phyloP scores from a whole-genome alignment of 2,329 filamentous ascomycete species.

The Graphium sp. region DNA sequence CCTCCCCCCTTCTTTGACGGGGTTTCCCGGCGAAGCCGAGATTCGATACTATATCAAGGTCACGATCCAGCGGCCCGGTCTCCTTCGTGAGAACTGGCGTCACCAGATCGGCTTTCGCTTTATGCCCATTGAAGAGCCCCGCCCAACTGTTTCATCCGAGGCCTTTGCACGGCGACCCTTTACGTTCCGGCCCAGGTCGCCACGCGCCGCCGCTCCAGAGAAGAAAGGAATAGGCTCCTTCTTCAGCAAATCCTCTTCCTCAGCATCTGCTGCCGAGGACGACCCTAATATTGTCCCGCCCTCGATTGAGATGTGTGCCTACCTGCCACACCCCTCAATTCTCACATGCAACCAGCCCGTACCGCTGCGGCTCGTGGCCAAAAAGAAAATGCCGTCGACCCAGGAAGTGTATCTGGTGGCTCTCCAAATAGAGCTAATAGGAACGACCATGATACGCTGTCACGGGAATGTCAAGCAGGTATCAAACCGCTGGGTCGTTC shows the following conservation, averaged over 20 bases:
- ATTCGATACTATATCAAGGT: conserved; percentile 91
- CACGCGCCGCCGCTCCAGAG: conserved; percentile 11
- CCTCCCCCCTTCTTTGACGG: conserved; percentile 75
- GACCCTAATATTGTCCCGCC: conserved; percentile 24
- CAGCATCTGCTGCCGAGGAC: conserved; percentile 8
- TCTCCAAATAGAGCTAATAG: conserved; percentile 68
- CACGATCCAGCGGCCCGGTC: conserved; percentile 75
- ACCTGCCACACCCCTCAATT: conserved; percentile 74
- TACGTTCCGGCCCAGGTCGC: conserved; percentile 28
- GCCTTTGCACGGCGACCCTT: conserved; percentile 66
- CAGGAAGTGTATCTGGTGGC: conserved; percentile 62
- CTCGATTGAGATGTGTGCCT: conserved; percentile 58
- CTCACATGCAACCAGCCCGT: conserved; percentile 79
- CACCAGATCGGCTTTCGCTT: conserved; percentile 59
- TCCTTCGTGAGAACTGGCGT: conserved; percentile 83
- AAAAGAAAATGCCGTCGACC: conserved; percentile 51
- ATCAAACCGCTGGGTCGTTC: conserved; percentile 57
- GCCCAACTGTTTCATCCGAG: conserved; percentile 47
- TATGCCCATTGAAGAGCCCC: conserved; percentile 79
- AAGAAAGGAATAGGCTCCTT: conserved; percentile 42
- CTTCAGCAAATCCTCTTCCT: conserved; percentile 41
- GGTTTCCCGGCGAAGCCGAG: conserved; percentile 73
- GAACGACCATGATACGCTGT: conserved; percentile 63
- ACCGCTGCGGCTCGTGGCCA: conserved; percentile 64
- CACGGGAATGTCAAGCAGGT: conserved; percentile 60